These are phyloP conservation scores for Cladophialophora exuberans DNA, from an alignment of 2,329 filamentous ascomycete species.

Conservation along the genomic window DNA sequence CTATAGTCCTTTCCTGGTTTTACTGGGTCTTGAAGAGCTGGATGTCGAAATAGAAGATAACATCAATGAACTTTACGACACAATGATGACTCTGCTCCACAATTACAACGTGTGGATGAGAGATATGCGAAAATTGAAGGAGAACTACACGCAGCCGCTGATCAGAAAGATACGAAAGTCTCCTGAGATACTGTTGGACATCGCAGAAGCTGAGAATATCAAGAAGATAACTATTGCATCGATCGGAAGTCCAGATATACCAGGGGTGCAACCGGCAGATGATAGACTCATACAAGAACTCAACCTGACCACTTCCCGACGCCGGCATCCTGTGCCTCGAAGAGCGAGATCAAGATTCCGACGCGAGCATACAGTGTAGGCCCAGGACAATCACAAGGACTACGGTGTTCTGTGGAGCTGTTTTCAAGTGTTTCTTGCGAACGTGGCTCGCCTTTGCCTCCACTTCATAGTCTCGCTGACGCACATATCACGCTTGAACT, in stretches of 20 bases:
- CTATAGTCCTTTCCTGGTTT: constrained; percentile 27
- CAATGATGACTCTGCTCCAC: constrained; percentile 20
- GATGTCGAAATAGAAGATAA: constrained; percentile 6
- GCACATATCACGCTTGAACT: no score
- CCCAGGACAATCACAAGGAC: no score
- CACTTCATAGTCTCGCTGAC: no score
- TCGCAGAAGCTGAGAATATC: constrained; percentile 18
- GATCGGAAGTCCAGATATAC: constrained; percentile 5
- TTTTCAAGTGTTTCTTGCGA: no score
- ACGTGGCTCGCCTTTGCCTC: no score
- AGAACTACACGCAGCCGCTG: constrained; percentile 24
- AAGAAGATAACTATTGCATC: constrained; percentile 14
- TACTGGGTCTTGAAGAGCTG: constrained; percentile 1
- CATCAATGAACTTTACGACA: constrained; percentile 25
- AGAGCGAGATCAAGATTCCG: constrained; percentile 17
- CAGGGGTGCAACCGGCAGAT: constrained; percentile 18
- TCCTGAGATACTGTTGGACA: constrained; percentile 17
- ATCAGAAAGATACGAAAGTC: constrained; percentile 20
- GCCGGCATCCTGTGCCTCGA: constrained; percentile 5
- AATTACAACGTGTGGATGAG: constrained; percentile 29
- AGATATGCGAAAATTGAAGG: constrained; percentile 22
- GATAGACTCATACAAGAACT: constrained; percentile 13
- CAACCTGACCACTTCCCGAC: constrained; percentile 8
- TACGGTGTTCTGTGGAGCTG: no score
- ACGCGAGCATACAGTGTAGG: constrained; percentile 24